These are phyloP conservation scores for Trichoderma guizhouense DNA, from an alignment of 2,329 filamentous ascomycete species.

Conservation along the genomic window DNA sequence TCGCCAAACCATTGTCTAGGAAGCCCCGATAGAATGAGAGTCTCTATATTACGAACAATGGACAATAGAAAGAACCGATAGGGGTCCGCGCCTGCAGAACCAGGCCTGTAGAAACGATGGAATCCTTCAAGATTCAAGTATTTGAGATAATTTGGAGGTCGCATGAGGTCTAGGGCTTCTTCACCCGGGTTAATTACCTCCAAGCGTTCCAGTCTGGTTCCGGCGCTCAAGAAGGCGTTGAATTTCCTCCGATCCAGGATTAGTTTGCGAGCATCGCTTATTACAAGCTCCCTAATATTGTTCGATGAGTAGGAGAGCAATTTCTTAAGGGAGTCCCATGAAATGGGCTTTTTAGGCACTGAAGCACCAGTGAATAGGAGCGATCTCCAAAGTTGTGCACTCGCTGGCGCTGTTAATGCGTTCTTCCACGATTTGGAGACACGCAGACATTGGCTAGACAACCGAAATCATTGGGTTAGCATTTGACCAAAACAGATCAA, in stretches of 20 bases:
- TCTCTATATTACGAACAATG: constrained; percentile 25
- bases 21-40: constrained; percentile 25
- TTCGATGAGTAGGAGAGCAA: constrained; percentile 33
- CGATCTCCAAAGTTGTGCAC: constrained; percentile 32
- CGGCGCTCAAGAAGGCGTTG: constrained; percentile 20
- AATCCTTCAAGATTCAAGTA: constrained; percentile 26
- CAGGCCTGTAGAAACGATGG: neutral
- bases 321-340: constrained; percentile 26
- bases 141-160: neutral
- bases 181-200: constrained; percentile 5
- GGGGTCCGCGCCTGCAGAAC: neutral
- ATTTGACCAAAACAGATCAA: no score
- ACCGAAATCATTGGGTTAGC: neutral
- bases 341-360: constrained; percentile 24
- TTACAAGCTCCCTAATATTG: constrained; percentile 22
- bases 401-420: constrained; percentile 29
- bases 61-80: constrained; percentile 21
- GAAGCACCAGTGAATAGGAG: constrained; percentile 29
- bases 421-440: constrained; percentile 34
- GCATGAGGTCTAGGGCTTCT: constrained; percentile 23
- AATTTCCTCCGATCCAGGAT: constrained; percentile 11
- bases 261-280: constrained; percentile 8
- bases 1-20: constrained; percentile 22
- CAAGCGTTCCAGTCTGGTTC: constrained; percentile 22
- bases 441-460: constrained; percentile 29